Evolutionary conservation across 805 yeast species (phyloP).

Genomic region (Debaryomyces maramus): DNA sequence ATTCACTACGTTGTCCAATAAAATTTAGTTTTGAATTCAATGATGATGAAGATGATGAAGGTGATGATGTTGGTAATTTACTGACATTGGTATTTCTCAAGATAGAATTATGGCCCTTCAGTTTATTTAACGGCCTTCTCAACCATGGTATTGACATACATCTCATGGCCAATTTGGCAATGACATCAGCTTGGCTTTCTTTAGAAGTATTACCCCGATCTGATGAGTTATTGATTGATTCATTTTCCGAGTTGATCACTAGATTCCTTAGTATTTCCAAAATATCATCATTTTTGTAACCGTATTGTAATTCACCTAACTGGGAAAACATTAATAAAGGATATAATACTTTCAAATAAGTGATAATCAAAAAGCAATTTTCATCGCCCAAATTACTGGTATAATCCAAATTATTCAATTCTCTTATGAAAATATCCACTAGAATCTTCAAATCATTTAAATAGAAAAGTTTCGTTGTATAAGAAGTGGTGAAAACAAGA

Average conservation of each 20-base stretch:
- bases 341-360: slow-evolving; percentile 67
- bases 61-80: neutral
- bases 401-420: slow-evolving; percentile 65
- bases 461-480: slow-evolving; percentile 68
- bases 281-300: slow-evolving; percentile 60
- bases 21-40: slow-evolving; percentile 8
- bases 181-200: slow-evolving; percentile 18
- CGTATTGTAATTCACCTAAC: slow-evolving; percentile 45
- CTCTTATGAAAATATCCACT: slow-evolving; percentile 79
- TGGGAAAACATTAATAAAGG: slow-evolving; percentile 72
- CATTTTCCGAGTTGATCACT: slow-evolving; percentile 27
- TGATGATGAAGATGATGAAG: slow-evolving; percentile 15
- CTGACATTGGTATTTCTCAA: slow-evolving; percentile 1
- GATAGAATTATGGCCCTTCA: slow-evolving; percentile 1
- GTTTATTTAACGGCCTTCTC: slow-evolving; percentile 12
- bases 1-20: neutral
- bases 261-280: slow-evolving; percentile 51
- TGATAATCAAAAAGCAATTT: slow-evolving; percentile 47
- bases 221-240: no score
- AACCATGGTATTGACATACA: slow-evolving; percentile 38
- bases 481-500: slow-evolving; percentile 64
- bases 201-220: neutral
- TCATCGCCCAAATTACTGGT: slow-evolving; percentile 57
- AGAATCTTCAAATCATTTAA: slow-evolving; percentile 82
- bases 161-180: slow-evolving; percentile 32